Evolutionary conservation across 352 stramenopile genomes (phyloP).

Genomic region (Pythium periplocum): DNA sequence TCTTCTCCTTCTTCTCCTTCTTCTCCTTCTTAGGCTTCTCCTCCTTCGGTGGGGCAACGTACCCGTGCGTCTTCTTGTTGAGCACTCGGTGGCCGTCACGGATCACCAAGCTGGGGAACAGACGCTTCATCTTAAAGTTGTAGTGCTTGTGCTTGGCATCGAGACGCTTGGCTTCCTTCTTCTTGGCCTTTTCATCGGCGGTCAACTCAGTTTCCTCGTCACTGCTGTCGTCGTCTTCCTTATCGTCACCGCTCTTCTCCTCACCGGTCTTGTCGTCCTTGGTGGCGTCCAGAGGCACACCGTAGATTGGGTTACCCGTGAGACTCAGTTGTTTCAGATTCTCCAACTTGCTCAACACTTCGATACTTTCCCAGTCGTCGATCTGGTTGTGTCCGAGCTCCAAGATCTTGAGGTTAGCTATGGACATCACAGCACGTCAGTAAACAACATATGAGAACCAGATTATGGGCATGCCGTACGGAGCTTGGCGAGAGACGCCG

Average conservation of each 20-base stretch:
- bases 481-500: conserved; percentile 49
- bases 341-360: conserved; percentile 47
- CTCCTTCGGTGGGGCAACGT: conserved; percentile 67
- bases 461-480: conserved; percentile 24
- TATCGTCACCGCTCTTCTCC: conserved; percentile 9
- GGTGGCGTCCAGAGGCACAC: conserved; percentile 30
- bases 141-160: conserved; percentile 85
- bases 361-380: conserved; percentile 72
- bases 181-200: conserved; percentile 37
- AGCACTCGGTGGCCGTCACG: conserved; percentile 70
- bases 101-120: conserved; percentile 78
- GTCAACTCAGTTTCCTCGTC: conserved; percentile 29
- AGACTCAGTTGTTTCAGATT: conserved; percentile 78
- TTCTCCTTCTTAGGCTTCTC: conserved; percentile 29
- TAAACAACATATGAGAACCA: conserved; percentile 1
- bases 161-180: conserved; percentile 60
- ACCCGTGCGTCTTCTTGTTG: conserved; percentile 81
- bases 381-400: conserved; percentile 82
- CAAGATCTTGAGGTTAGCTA: conserved; percentile 76
- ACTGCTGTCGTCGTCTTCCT: conserved; percentile 6
- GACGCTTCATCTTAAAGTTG: conserved; percentile 86
- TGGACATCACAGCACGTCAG: conserved; percentile 1
- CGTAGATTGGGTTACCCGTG: conserved; percentile 74
- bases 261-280: conserved; percentile 13
- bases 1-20: conserved; percentile 16